A percentile compares a stretch with the other conserved stretches of the same genome.
Conservation (phyloP, 768 basidiomycete genomes). For the Russula griseocarnosa region DNA sequence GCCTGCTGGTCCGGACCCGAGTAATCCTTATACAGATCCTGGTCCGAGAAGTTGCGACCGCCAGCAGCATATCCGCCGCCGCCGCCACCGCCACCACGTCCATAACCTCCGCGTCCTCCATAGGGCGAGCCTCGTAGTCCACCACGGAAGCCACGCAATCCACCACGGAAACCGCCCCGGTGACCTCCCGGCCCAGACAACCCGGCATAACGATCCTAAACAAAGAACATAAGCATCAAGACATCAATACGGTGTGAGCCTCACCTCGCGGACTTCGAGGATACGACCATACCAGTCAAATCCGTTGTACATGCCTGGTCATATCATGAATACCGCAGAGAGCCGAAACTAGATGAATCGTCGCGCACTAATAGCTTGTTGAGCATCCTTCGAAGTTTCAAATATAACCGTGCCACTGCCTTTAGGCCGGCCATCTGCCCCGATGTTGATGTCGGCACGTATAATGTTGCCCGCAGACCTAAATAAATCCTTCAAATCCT, state of each 20-base stretch:
- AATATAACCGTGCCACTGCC: constrained; percentile 98
- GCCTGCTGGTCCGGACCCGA: constrained; percentile 75
- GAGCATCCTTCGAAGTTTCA: constrained; percentile 85
- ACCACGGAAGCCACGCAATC: constrained; percentile 42
- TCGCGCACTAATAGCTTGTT: constrained; percentile 81
- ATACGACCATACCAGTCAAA: constrained; percentile 96
- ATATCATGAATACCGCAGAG: constrained; percentile 4
- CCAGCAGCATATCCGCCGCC: constrained; percentile 40
- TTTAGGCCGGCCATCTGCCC: constrained; percentile 88
- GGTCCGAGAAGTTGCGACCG: constrained; percentile 75
- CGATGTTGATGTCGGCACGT: constrained; percentile 92
- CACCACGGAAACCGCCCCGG: constrained; percentile 51
- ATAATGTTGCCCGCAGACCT: constrained; percentile 92
- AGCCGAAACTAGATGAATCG: not conserved
- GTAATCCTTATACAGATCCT: constrained; percentile 90
- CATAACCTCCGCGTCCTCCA: constrained; percentile 52
- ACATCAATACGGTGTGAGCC: constrained; percentile 24
- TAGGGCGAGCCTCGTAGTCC: constrained; percentile 50
- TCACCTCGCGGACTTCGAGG: constrained; percentile 92
- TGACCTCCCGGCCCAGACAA: constrained; percentile 61
- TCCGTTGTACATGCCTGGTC: constrained; percentile 88
- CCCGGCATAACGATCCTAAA: constrained; percentile 83
- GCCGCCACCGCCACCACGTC: too few species aligned
- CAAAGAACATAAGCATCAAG: not conserved
- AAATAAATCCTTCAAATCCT: constrained; percentile 97